phyloP scores from a whole-genome alignment of 2,329 filamentous ascomycete genomes.

The Microsporum ferrugineum region DNA sequence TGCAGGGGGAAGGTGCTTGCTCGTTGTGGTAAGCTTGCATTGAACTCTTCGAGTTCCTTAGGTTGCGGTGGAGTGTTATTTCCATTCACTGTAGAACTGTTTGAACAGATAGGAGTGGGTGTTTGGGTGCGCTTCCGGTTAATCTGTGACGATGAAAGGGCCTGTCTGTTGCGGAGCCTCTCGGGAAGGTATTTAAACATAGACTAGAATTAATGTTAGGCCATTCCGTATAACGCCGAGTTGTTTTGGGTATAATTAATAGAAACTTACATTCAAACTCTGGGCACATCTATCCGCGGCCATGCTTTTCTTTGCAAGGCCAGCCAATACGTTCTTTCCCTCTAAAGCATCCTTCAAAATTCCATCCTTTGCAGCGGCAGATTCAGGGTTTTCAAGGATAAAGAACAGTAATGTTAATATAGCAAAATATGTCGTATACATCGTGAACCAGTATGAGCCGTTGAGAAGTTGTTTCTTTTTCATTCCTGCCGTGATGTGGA shows the following conservation, averaged over 20 bases:
- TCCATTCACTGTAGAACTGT: conserved; percentile 11
- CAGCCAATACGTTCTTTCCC: conserved; percentile 70
- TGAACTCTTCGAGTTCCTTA: conserved; percentile 11
- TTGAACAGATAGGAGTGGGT: conserved; percentile 1
- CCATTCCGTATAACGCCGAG: neutral
- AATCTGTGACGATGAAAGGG: conserved; percentile 32
- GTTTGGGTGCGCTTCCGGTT: conserved; percentile 38
- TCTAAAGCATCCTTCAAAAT: conserved; percentile 75
- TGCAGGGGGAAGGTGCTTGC: conserved; percentile 33
- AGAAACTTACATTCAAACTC: conserved; percentile 56
- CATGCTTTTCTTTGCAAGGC: conserved; percentile 70
- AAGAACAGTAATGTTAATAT: conserved; percentile 54
- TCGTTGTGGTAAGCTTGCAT: conserved; percentile 20
- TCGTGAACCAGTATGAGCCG: conserved; percentile 56
- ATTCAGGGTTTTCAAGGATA: conserved; percentile 53
- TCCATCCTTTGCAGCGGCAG: conserved; percentile 51
- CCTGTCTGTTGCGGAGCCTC: conserved; percentile 48
- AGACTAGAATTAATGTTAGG: conserved; percentile 38
- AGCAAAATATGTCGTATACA: conserved; percentile 58
- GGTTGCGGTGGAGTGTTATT: conserved; percentile 15
- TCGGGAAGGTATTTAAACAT: conserved; percentile 78
- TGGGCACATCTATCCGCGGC: conserved; percentile 77
- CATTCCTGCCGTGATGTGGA: conserved; percentile 56
- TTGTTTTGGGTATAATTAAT: neutral
- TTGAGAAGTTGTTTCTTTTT: conserved; percentile 49